Evolutionary conservation across 495 filamentous ascomycete genomes (phyloP).

Genomic region (Talaromyces adpressus): DNA sequence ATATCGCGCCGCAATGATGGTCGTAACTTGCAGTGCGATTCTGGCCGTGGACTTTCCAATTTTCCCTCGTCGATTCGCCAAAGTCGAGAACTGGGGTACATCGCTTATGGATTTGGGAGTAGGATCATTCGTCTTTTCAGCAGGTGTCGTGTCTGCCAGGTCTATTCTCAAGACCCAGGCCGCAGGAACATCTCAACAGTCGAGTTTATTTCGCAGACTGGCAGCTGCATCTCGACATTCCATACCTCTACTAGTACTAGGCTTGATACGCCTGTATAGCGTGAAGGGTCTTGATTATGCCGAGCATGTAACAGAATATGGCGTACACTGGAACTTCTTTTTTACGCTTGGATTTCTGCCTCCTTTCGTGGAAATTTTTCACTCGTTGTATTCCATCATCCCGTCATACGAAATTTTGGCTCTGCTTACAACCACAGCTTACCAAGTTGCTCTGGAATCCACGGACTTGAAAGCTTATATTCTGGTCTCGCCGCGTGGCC

Average conservation of each 20-base stretch:
- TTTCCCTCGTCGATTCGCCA: constrained; percentile 92
- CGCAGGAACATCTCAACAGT: constrained; percentile 28
- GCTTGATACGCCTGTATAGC: constrained; percentile 72
- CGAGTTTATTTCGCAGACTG: constrained; percentile 47
- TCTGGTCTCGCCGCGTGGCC: constrained; percentile 68
- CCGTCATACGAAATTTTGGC: constrained; percentile 70
- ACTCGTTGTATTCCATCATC: constrained; percentile 48
- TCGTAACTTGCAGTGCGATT: constrained; percentile 87
- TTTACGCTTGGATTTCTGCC: constrained; percentile 89
- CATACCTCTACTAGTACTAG: constrained; percentile 73
- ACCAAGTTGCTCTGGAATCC: constrained; percentile 69
- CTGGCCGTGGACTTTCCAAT: constrained; percentile 93
- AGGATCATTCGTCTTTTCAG: constrained; percentile 94
- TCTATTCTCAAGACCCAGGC: constrained; percentile 65
- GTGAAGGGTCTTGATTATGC: constrained; percentile 95
- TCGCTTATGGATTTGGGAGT: constrained; percentile 98
- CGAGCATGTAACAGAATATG: constrained; percentile 96
- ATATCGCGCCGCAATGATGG: constrained; percentile 85
- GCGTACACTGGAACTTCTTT: constrained; percentile 99
- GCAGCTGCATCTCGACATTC: constrained; percentile 65
- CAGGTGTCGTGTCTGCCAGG: constrained; percentile 84
- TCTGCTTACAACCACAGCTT: constrained; percentile 53
- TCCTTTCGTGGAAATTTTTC: constrained; percentile 83
- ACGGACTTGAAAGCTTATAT: constrained; percentile 78
- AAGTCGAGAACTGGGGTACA: constrained; percentile 97